Evolutionary conservation across 2,329 filamentous ascomycete species (phyloP).

Genomic region (Fusarium sp.): DNA sequence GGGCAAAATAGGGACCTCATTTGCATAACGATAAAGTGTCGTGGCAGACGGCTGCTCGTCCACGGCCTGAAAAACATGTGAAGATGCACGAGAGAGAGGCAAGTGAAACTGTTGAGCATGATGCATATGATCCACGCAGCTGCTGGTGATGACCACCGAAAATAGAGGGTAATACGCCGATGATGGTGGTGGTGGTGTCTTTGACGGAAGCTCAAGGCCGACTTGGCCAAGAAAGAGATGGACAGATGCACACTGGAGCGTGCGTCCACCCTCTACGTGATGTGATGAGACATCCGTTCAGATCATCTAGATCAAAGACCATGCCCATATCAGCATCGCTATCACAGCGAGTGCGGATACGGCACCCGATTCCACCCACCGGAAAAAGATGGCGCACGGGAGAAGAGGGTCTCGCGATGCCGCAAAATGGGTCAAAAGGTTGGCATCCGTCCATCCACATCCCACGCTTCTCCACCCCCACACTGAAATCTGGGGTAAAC

Average conservation of each 20-base stretch:
- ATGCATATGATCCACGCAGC: constrained; percentile 2
- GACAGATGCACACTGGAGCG: neutral
- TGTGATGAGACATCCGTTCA: constrained; percentile 16
- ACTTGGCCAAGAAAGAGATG: neutral
- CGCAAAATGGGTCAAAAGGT: constrained; percentile 30
- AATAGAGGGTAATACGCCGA: constrained; percentile 1
- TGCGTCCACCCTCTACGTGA: constrained; percentile 14
- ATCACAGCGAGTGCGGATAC: constrained; percentile 16
- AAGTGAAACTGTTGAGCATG: constrained; percentile 10
- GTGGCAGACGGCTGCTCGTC: neutral
- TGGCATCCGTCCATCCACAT: constrained; percentile 16
- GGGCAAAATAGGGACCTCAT: neutral
- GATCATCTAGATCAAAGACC: constrained; percentile 19
- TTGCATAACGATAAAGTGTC: neutral
- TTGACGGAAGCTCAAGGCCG: neutral
- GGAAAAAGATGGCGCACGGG: constrained; percentile 25
- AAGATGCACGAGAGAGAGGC: neutral
- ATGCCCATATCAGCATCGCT: constrained; percentile 6
- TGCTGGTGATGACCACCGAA: constrained; percentile 12
- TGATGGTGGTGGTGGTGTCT: neutral
- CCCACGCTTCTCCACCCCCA: constrained; percentile 42
- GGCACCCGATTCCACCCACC: constrained; percentile 30
- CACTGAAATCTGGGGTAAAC: constrained; percentile 36
- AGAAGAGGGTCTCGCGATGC: constrained; percentile 26
- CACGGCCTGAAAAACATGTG: neutral